Conservation (phyloP, 2,329 filamentous ascomycete genomes). For the Penicillium frequentans region DNA sequence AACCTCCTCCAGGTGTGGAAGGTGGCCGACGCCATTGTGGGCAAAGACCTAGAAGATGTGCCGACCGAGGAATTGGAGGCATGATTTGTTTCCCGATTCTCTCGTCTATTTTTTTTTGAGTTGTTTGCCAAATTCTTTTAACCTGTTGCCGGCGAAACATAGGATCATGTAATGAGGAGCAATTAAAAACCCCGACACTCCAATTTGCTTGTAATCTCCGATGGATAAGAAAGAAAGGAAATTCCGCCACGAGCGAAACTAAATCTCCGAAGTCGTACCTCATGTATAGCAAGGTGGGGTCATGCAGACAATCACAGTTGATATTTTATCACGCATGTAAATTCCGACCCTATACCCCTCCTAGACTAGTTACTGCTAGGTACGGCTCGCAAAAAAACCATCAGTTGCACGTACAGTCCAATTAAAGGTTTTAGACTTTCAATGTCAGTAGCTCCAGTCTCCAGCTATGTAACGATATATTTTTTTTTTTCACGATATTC, state of each 20-base stretch:
- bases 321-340: not conserved
- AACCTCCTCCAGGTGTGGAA: constrained; percentile 96
- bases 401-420: not conserved
- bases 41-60: constrained; percentile 72
- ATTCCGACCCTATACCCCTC: not conserved
- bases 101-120: not conserved
- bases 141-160: not conserved
- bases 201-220: not conserved
- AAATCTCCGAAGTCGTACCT: not conserved
- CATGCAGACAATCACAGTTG: not conserved
- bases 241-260: not conserved
- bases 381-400: not conserved
- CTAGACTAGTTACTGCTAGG: not conserved
- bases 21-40: constrained; percentile 77
- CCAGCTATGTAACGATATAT: not conserved
- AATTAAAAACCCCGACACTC: not conserved
- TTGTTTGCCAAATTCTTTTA: not conserved
- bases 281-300: not conserved
- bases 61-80: constrained; percentile 74
- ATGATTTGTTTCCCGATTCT: constrained; percentile 17
- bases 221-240: not conserved
- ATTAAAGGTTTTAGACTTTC: not conserved
- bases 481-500: not conserved
- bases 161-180: not conserved
- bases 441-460: not conserved